phyloP scores from a whole-genome alignment of 2,329 filamentous ascomycete species.

The Aspergillus intermedius region DNA sequence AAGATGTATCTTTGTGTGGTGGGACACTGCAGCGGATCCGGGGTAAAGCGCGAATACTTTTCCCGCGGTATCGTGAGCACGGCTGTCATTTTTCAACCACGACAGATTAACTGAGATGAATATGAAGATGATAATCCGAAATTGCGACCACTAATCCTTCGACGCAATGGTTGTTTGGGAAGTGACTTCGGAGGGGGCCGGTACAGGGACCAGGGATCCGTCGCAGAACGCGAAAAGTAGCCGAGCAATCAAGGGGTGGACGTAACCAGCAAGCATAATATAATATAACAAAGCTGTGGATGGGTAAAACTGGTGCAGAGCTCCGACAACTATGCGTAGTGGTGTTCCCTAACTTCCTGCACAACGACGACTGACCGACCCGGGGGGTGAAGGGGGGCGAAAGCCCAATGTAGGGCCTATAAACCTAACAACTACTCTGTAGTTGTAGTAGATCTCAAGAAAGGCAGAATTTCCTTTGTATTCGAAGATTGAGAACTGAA shows the following conservation, averaged over 20 bases:
- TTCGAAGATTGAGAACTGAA: too few relatives aligned
- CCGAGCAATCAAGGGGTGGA: too few relatives aligned
- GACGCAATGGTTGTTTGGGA: too few relatives aligned
- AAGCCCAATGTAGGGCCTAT: too few relatives aligned
- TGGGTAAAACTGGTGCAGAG: neutral
- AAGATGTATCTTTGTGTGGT: slow-evolving; percentile 29
- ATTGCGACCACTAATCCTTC: too few relatives aligned
- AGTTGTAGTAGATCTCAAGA: neutral
- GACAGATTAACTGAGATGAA: neutral
- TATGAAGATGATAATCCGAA: too few relatives aligned
- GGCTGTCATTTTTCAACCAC: slow-evolving; percentile 27
- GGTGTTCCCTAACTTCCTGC: neutral
- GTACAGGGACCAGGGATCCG: neutral
- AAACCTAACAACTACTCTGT: too few relatives aligned
- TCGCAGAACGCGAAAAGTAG: neutral
- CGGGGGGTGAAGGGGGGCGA: too few relatives aligned
- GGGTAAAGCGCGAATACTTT: slow-evolving; percentile 24
- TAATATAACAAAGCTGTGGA: neutral
- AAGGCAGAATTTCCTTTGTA: neutral
- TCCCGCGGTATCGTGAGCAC: slow-evolving; percentile 26
- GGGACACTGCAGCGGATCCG: slow-evolving; percentile 25
- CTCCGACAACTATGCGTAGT: neutral
- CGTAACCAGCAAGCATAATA: neutral
- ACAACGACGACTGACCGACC: neutral
- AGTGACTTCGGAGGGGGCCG: neutral